These are phyloP conservation scores for Clavispora santaluciae DNA, from an alignment of 805 yeast genomes.

Conservation along the genomic window DNA sequence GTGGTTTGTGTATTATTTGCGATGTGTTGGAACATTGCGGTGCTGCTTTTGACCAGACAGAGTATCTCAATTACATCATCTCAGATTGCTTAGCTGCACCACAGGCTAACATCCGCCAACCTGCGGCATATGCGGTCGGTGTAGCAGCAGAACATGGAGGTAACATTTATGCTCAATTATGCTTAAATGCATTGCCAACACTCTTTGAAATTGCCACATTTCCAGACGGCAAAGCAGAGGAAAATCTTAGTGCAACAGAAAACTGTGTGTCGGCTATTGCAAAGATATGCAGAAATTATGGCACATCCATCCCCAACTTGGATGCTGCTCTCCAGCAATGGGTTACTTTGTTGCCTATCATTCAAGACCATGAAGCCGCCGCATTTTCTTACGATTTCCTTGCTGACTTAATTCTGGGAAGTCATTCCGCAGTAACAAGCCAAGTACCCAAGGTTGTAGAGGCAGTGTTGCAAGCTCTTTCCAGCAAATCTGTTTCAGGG, in stretches of 20 bases:
- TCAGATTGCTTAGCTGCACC: constrained; percentile 64
- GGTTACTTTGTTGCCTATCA: constrained; percentile 77
- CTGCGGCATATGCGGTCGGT: constrained; percentile 81
- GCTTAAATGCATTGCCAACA: constrained; percentile 67
- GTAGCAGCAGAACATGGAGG: constrained; percentile 83
- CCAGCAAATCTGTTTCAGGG: constrained; percentile 63
- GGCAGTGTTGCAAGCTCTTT: constrained; percentile 67
- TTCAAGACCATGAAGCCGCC: constrained; percentile 85
- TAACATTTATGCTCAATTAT: constrained; percentile 51
- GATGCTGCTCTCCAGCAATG: constrained; percentile 66
- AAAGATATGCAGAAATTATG: constrained; percentile 65
- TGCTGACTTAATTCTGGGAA: constrained; percentile 61
- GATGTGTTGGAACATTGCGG: constrained; percentile 82
- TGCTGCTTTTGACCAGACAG: constrained; percentile 59
- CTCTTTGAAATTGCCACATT: constrained; percentile 66
- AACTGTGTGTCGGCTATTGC: constrained; percentile 80
- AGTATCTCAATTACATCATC: constrained; percentile 56
- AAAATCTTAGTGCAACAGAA: constrained; percentile 82
- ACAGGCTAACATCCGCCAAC: constrained; percentile 76
- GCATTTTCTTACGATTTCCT: constrained; percentile 75
- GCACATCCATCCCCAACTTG: constrained; percentile 54
- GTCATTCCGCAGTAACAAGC: constrained; percentile 52
- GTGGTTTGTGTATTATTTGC: constrained; percentile 75
- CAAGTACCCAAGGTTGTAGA: constrained; percentile 62
- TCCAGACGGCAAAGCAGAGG: constrained; percentile 83